These are phyloP conservation scores for Talaromyces proteolyticus DNA, from an alignment of 495 filamentous ascomycete genomes.

Conservation along the genomic window DNA sequence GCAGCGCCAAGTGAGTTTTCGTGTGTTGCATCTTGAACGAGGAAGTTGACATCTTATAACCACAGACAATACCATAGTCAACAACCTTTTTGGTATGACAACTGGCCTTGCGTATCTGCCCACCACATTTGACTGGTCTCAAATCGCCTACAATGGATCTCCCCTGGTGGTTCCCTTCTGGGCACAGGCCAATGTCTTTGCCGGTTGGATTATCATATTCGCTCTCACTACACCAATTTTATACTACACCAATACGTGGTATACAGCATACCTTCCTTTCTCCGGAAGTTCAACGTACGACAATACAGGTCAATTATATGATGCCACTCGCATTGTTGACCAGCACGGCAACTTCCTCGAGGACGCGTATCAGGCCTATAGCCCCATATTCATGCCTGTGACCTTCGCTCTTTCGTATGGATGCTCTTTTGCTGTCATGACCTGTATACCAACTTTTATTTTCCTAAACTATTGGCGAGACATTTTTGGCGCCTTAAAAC, in stretches of 20 bases:
- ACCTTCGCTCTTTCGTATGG: constrained; percentile 79
- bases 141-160: constrained; percentile 84
- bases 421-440: constrained; percentile 75
- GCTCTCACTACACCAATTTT: constrained; percentile 75
- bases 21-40: background rate
- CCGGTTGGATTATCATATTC: constrained; percentile 74
- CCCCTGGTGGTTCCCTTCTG: constrained; percentile 81
- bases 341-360: constrained; percentile 67
- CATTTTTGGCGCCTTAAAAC: constrained; percentile 20
- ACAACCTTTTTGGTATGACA: constrained; percentile 65
- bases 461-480: constrained; percentile 22
- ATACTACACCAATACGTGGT: constrained; percentile 68
- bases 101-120: constrained; percentile 82
- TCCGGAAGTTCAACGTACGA: constrained; percentile 69
- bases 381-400: constrained; percentile 75
- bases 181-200: constrained; percentile 83
- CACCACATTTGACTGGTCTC: constrained; percentile 86
- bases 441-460: constrained; percentile 40
- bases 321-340: constrained; percentile 73
- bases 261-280: constrained; percentile 73
- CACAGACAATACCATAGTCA: constrained; percentile 26
- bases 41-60: constrained; percentile 13
- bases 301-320: constrained; percentile 70
- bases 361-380: constrained; percentile 69
- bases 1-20: constrained; percentile 75